phyloP scores from a whole-genome alignment of 2,329 filamentous ascomycete genomes.

The Aureobasidium pullulans region DNA sequence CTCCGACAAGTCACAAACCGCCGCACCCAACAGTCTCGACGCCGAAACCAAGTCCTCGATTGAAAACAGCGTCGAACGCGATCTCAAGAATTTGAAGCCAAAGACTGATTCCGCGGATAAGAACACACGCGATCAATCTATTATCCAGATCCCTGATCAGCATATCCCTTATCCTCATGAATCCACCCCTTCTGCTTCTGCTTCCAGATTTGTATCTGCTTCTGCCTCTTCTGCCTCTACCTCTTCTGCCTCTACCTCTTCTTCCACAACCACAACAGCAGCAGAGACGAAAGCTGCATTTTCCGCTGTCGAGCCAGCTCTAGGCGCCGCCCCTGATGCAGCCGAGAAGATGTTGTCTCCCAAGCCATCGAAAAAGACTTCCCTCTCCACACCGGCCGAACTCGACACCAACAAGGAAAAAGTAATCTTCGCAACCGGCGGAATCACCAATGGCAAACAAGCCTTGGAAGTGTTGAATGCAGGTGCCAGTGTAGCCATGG shows the following conservation, averaged over 20 bases:
- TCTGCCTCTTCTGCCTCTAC: not conserved
- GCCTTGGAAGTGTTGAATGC: conserved; percentile 76
- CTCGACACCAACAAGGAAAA: conserved; percentile 45
- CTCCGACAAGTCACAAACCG: not conserved
- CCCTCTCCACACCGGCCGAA: conserved; percentile 6
- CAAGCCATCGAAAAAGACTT: not conserved
- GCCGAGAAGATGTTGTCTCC: not conserved
- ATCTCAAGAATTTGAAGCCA: conserved; percentile 26
- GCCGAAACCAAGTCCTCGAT: conserved; percentile 8
- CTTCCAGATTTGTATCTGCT: not conserved
- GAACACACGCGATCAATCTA: conserved; percentile 24
- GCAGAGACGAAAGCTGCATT: not conserved
- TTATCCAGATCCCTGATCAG: conserved; percentile 26
- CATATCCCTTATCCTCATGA: conserved; percentile 18
- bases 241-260: not conserved
- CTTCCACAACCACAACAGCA: not conserved
- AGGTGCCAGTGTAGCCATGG: conserved; percentile 82
- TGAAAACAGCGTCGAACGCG: conserved; percentile 23
- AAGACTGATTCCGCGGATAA: conserved; percentile 22
- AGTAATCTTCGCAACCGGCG: conserved; percentile 87
- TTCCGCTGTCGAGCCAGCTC: not conserved
- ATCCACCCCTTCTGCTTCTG: not conserved
- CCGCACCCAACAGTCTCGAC: not conserved
- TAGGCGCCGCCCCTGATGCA: not conserved
- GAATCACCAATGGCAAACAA: conserved; percentile 82